A percentile compares a stretch with the other conserved stretches of the same genome.
Conservation (phyloP, 225 moss, liverwort and hornwort genomes). For the Physcomitrium patens region DNA sequence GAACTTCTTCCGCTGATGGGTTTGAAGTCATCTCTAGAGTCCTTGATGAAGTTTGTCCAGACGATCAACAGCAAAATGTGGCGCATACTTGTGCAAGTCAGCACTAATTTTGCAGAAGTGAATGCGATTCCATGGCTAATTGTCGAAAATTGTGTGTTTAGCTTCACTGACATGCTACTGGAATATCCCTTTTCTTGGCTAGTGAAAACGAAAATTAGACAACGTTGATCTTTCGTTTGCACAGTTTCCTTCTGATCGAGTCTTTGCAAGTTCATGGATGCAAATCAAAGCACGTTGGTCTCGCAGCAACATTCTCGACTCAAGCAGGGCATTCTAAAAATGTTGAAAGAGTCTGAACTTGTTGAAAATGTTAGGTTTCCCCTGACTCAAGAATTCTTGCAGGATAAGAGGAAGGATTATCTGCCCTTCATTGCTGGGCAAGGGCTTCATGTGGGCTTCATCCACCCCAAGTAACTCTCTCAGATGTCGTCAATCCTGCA, state of each 20-base stretch:
- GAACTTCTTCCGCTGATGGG: not conserved
- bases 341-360: constrained; percentile 1
- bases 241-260: not conserved
- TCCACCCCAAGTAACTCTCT: constrained; percentile 47
- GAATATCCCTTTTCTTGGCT: not conserved
- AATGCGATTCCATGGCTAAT: constrained; percentile 17
- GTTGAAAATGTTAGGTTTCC: constrained; percentile 11
- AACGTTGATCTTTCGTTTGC: not conserved
- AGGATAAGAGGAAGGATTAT: constrained; percentile 48
- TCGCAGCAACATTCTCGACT: not conserved
- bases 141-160: constrained; percentile 9
- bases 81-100: not conserved
- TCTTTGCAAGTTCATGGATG: not conserved
- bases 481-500: not conserved
- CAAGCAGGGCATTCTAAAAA: not conserved
- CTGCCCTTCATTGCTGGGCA: constrained; percentile 55
- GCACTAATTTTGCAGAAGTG: constrained; percentile 14
- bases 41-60: not conserved
- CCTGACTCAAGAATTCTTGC: constrained; percentile 21
- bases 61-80: not conserved
- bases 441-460: constrained; percentile 56
- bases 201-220: not conserved
- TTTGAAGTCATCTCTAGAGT: not conserved
- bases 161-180: constrained; percentile 3
- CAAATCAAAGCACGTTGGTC: not conserved